A percentile compares a stretch with the other conserved stretches of the same genome.
Evolutionary conservation across 192 early-diverging fungal species (phyloP).

Genomic region (Phycomyces nitens): DNA sequence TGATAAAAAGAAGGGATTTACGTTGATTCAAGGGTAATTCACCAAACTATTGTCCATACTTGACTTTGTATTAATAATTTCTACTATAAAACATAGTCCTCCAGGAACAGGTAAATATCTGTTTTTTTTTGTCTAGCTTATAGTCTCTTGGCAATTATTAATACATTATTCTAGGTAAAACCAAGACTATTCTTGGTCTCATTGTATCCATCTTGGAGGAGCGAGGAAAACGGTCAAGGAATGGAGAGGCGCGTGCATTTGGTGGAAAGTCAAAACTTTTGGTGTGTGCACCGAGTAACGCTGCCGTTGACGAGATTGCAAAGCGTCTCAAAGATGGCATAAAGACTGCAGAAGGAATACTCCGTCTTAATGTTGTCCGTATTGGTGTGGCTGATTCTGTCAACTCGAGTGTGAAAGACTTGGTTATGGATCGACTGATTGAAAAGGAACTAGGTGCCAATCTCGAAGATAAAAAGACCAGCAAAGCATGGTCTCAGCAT

Average conservation of each 20-base stretch:
- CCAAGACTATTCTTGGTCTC: slow-evolving; percentile 86
- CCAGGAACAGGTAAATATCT: slow-evolving; percentile 57
- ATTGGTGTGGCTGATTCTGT: slow-evolving; percentile 74
- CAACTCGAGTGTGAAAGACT: slow-evolving; percentile 67
- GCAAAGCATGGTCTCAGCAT: slow-evolving; percentile 6
- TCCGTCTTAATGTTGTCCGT: slow-evolving; percentile 74
- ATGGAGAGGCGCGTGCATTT: neutral
- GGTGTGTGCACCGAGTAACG: slow-evolving; percentile 94
- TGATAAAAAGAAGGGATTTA: slow-evolving; percentile 67
- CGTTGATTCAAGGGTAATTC: slow-evolving; percentile 78
- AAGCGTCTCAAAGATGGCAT: slow-evolving; percentile 82
- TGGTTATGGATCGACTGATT: slow-evolving; percentile 67
- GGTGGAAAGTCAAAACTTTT: slow-evolving; percentile 59
- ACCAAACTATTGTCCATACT: neutral
- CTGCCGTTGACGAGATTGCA: slow-evolving; percentile 94
- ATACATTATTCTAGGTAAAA: slow-evolving; percentile 69
- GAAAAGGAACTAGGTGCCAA: slow-evolving; percentile 54
- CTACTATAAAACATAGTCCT: too few relatives aligned
- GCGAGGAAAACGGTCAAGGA: slow-evolving; percentile 1
- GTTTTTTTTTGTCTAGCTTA: too few relatives aligned
- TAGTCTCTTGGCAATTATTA: too few relatives aligned
- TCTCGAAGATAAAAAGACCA: slow-evolving; percentile 22
- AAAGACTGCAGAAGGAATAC: slow-evolving; percentile 50
- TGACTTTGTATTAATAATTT: neutral
- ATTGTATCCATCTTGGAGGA: slow-evolving; percentile 63